A percentile compares a stretch with the other conserved stretches of the same genome.
Evolutionary conservation across 352 stramenopile species (phyloP).

Genomic region (Globisporangium nagaii): DNA sequence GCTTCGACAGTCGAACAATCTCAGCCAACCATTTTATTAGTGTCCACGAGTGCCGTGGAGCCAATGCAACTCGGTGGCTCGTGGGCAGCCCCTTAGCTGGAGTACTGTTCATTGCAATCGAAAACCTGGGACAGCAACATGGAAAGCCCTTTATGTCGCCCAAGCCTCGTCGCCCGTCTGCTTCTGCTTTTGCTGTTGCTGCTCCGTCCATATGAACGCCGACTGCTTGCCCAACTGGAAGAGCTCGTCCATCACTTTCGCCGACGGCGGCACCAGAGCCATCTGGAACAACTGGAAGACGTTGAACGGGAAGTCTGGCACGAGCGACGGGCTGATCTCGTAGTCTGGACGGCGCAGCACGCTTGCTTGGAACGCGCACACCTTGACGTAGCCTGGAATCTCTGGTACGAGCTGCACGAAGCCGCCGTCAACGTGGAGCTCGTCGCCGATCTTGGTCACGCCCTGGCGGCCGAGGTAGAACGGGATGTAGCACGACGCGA

Average conservation of each 20-base stretch:
- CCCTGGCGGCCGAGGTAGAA: conserved; percentile 61
- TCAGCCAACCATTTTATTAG: too few relatives aligned
- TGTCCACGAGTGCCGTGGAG: too few relatives aligned
- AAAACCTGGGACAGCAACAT: too few relatives aligned
- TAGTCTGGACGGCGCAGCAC: conserved; percentile 57
- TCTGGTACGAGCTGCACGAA: conserved; percentile 66
- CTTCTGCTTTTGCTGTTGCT: conserved; percentile 2
- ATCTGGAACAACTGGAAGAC: conserved; percentile 53
- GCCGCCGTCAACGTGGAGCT: conserved; percentile 68
- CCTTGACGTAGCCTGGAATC: conserved; percentile 55
- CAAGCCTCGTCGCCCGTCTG: too few relatives aligned
- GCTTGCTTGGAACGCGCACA: conserved; percentile 61
- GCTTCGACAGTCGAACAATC: too few relatives aligned
- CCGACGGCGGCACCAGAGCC: conserved; percentile 50
- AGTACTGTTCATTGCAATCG: too few relatives aligned
- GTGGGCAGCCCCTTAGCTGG: too few relatives aligned
- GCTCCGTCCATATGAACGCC: conserved; percentile 41
- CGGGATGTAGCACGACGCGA: conserved; percentile 75
- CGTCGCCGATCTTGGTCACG: conserved; percentile 45
- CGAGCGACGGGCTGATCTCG: conserved; percentile 69
- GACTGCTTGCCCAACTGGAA: conserved; percentile 51
- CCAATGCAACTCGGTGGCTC: too few relatives aligned
- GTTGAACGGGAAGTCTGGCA: conserved; percentile 48
- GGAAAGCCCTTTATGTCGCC: too few relatives aligned
- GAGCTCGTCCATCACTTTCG: conserved; percentile 55